phyloP scores from a whole-genome alignment of 768 basidiomycete species.

The Leccinum barrowsii region DNA sequence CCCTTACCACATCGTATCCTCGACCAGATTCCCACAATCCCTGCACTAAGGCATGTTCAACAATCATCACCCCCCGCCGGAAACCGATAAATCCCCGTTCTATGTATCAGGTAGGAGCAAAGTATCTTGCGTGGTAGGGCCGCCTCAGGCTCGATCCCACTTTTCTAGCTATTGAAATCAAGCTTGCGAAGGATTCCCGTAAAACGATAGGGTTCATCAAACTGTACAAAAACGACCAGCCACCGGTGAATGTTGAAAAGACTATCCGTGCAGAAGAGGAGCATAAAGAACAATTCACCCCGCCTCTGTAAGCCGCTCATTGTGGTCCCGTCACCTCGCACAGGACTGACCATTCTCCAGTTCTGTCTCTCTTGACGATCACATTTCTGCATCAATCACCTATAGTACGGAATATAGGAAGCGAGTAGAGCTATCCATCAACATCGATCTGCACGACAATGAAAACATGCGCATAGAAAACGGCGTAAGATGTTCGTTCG shows the following conservation, averaged over 20 bases:
- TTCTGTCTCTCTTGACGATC: neutral
- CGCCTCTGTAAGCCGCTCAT: constrained; percentile 7
- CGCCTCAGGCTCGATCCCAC: neutral
- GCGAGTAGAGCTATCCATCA: neutral
- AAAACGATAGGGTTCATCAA: constrained; percentile 8
- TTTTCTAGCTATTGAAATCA: neutral
- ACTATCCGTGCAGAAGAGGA: neutral
- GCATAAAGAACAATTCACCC: neutral
- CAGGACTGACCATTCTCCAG: neutral
- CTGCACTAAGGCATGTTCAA: neutral
- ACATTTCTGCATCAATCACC: neutral
- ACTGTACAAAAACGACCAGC: neutral
- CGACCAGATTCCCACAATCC: neutral
- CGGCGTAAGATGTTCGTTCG: constrained; percentile 4
- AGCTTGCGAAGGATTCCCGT: constrained; percentile 4
- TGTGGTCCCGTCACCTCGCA: neutral
- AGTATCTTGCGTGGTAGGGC: neutral
- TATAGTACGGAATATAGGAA: neutral
- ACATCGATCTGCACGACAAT: neutral
- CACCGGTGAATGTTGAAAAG: neutral
- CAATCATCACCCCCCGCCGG: neutral
- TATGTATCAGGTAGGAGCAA: neutral
- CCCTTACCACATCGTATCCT: neutral
- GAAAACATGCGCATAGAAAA: neutral
- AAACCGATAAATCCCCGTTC: neutral